phyloP scores from a whole-genome alignment of 2,329 filamentous ascomycete species.

The Dothideomycetes sp. region DNA sequence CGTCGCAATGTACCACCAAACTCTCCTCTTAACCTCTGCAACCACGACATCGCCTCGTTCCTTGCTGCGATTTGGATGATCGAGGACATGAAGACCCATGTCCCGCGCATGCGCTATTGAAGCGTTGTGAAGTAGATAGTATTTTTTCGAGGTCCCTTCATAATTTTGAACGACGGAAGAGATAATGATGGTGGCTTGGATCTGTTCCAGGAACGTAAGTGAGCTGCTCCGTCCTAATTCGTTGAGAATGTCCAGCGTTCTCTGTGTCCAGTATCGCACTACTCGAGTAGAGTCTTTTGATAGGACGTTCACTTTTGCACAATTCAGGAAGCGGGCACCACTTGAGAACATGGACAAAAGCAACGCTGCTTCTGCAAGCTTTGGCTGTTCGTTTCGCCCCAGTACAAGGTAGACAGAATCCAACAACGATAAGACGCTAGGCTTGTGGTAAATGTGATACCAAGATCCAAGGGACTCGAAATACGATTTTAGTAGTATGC shows the following conservation, averaged over 20 bases:
- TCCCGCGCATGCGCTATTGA: conserved; percentile 18
- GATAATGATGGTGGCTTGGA: conserved; percentile 23
- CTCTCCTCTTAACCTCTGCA: conserved; percentile 21
- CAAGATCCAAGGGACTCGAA: conserved; percentile 18
- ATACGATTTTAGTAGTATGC: conserved; percentile 17
- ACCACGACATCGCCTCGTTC: conserved; percentile 17
- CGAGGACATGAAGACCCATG: conserved; percentile 20
- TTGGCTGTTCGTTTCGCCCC: background rate
- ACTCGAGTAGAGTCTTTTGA: conserved; percentile 6
- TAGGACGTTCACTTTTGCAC: conserved; percentile 10
- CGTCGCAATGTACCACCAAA: conserved; percentile 23
- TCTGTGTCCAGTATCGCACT: conserved; percentile 14
- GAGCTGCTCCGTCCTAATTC: conserved; percentile 12
- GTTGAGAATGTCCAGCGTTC: conserved; percentile 14
- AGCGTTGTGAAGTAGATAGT: conserved; percentile 17
- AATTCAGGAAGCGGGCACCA: conserved; percentile 14
- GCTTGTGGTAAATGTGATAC: conserved; percentile 22
- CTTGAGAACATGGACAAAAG: conserved; percentile 15
- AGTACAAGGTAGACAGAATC: conserved; percentile 17
- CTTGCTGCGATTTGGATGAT: conserved; percentile 12
- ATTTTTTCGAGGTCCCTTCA: conserved; percentile 19
- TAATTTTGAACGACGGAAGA: conserved; percentile 23
- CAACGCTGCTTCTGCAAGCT: conserved; percentile 10
- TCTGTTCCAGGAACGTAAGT: conserved; percentile 17
- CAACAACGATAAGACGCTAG: conserved; percentile 15